Percentiles rank a stretch among this genome's conserved stretches.
These are phyloP conservation scores for Pharus latifolius DNA, from an alignment of 176 grass and related monocot genomes.

Conservation along the genomic window DNA sequence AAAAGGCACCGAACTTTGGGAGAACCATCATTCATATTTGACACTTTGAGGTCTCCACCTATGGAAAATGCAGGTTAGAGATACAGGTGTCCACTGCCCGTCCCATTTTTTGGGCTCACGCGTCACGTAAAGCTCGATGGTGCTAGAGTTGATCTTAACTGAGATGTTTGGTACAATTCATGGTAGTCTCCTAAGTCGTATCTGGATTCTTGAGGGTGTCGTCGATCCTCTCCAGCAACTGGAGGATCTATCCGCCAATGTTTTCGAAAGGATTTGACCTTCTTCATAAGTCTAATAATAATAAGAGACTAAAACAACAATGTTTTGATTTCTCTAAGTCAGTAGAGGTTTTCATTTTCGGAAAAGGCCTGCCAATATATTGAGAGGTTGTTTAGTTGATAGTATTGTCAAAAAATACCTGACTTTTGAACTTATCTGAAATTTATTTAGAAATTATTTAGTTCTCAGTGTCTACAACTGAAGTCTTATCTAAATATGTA, in stretches of 20 bases:
- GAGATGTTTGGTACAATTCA: background rate
- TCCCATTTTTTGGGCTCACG: background rate
- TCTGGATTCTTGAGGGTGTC: background rate
- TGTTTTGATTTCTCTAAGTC: too few species aligned
- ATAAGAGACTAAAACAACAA: too few species aligned
- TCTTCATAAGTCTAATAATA: too few species aligned
- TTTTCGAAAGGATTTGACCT: too few species aligned
- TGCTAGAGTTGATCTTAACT: background rate
- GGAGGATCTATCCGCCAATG: background rate
- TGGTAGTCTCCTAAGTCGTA: background rate
- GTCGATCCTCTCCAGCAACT: background rate
- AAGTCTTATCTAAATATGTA: too few species aligned
- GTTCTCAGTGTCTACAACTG: too few species aligned
- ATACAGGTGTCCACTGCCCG: background rate
- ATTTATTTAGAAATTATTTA: too few species aligned
- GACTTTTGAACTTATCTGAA: too few species aligned
- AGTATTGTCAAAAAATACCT: too few species aligned
- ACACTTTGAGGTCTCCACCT: background rate
- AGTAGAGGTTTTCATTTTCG: too few species aligned
- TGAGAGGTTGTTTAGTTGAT: too few species aligned
- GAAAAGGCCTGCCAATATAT: too few species aligned
- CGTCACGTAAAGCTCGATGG: background rate
- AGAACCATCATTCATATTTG: conserved; percentile 3
- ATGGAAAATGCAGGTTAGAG: background rate
- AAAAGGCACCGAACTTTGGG: conserved; percentile 4